phyloP scores from a whole-genome alignment of 2,329 filamentous ascomycete species.

The Aplosporella prunicola region DNA sequence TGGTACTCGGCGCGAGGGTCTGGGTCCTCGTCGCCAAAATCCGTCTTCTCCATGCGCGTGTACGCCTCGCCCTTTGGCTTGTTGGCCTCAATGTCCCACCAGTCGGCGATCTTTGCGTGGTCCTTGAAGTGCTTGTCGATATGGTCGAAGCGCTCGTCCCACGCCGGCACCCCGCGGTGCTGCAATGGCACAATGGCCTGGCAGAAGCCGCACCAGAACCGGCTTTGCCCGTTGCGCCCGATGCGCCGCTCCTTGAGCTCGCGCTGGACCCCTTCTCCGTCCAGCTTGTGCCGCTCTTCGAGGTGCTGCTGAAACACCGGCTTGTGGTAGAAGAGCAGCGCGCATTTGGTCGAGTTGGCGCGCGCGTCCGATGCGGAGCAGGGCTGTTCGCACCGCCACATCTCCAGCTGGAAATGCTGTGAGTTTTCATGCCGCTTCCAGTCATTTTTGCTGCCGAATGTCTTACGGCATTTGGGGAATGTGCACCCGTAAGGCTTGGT shows the following conservation, averaged over 20 bases:
- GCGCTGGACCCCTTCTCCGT: conserved; percentile 26
- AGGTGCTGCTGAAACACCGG: conserved; percentile 57
- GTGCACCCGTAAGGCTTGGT: conserved; percentile 76
- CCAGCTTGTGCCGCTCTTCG: conserved; percentile 34
- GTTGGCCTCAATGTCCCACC: conserved; percentile 39
- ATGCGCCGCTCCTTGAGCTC: conserved; percentile 49
- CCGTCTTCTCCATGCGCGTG: conserved; percentile 15
- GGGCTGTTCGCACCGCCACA: conserved; percentile 57
- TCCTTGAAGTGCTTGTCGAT: conserved; percentile 64
- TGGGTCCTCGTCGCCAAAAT: conserved; percentile 15
- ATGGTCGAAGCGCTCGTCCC: conserved; percentile 58
- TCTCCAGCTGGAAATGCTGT: conserved; percentile 63
- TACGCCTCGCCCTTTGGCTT: conserved; percentile 23
- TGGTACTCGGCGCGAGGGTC: background rate
- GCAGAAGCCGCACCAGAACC: conserved; percentile 90
- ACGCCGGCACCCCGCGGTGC: conserved; percentile 44
- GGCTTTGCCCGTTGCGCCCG: conserved; percentile 52
- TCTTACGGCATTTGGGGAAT: conserved; percentile 56
- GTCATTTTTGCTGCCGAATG: conserved; percentile 87
- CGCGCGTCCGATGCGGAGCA: too few species aligned
- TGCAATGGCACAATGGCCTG: conserved; percentile 43
- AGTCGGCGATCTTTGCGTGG: conserved; percentile 47
- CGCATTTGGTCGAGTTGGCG: conserved; percentile 36
- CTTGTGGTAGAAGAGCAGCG: conserved; percentile 47
- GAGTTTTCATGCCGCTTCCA: conserved; percentile 85